phyloP scores from a whole-genome alignment of 2,329 filamentous ascomycete species.

The Macrophomina phaseolina region DNA sequence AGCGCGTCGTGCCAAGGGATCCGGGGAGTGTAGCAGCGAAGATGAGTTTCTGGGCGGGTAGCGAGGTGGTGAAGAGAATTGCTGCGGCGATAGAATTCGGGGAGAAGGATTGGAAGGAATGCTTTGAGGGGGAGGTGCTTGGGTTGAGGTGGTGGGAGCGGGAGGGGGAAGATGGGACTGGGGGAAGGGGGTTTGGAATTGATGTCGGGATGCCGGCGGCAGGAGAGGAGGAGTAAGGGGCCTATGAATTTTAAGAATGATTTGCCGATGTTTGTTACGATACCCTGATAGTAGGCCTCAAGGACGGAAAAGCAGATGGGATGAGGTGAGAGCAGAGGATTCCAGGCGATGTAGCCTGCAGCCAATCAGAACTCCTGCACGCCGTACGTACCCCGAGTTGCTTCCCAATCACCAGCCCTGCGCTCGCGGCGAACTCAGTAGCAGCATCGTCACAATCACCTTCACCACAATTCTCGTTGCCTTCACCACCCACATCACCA shows the following conservation, averaged over 20 bases:
- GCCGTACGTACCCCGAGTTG: not conserved
- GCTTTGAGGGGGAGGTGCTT: not conserved
- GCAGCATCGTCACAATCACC: too few species aligned
- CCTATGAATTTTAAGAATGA: too few species aligned
- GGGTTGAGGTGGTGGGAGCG: not conserved
- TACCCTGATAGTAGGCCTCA: too few species aligned
- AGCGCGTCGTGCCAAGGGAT: not conserved
- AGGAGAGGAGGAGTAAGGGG: not conserved
- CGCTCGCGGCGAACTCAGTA: too few species aligned
- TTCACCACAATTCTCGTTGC: too few species aligned
- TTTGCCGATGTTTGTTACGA: too few species aligned
- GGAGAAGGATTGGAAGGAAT: not conserved
- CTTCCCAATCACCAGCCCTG: too few species aligned
- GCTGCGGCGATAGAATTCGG: too few species aligned
- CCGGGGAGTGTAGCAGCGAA: not conserved
- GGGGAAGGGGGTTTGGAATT: not conserved
- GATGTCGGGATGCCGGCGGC: not conserved
- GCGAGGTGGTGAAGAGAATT: not conserved
- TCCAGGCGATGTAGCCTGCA: not conserved
- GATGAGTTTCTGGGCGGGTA: not conserved
- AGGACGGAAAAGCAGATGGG: too few species aligned
- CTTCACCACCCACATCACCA: too few species aligned
- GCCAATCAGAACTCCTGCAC: not conserved
- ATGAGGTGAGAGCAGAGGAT: not conserved
- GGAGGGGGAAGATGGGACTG: not conserved